Base-by-base conservation (phyloP, 2,329 filamentous ascomycete genomes). In the Westerdykella sp. region DNA sequence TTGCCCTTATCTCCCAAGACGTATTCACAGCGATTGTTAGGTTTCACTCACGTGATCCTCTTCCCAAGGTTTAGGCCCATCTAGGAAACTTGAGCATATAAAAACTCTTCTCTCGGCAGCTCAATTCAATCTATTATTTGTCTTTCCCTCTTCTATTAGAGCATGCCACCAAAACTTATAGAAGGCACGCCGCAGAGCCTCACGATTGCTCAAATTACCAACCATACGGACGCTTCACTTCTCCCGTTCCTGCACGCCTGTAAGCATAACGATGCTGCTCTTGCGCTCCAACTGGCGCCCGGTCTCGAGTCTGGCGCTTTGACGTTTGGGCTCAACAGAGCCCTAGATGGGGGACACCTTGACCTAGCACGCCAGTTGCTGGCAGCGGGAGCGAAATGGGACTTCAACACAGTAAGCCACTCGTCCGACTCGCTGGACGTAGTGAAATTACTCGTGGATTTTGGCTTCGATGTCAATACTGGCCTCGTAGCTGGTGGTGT, bases 401-500 rank as follows among this genome's bases (percentile, higher is more conserved):
- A 46, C 16, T 11, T 16, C 22, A 9, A 28, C 7, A 28, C 25
- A 28, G 7, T 28, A 28, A 4, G 25, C 7, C 25, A 3, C 9
- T 38, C 34, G 13, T 40, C 39, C 14, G 35, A 36, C 2, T 39
- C 38, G 2, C 15, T 47, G 10, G 34, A 34, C 16, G 42, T 25
- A 41, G 31, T 45, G n/a, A 44, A 42, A 21, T 14, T 44, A 11
- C 42, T 47, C 3, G 31, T 47, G 25, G 42, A 45, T 2, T 41
- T 11, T 16, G 45, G 45, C 2, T 47, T 44, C 31, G 16, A 44
- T 14, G 39, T 47, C 12, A 47, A 47, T 18, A 28, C 25, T 28
- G 28, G 18, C 4, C 12, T 39, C 6, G 13, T 39, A 4, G 16
- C 10, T 6, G 42, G 42, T n/a, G 25, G 16, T 35, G 21, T 22